Evolutionary conservation across 2,329 filamentous ascomycete species (phyloP).

Genomic region (Myrmaecium sp.): DNA sequence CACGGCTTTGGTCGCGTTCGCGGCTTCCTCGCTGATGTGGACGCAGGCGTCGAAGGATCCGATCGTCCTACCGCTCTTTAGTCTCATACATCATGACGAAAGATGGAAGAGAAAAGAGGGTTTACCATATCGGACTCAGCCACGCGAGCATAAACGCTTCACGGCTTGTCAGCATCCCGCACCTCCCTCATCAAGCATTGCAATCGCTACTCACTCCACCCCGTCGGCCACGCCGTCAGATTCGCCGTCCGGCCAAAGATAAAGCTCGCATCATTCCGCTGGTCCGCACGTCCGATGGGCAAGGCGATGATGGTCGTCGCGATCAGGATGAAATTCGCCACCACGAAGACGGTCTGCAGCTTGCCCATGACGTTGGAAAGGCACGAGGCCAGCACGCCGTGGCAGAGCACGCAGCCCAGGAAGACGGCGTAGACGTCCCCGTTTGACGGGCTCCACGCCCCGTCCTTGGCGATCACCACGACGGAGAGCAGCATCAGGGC

Average conservation of each 20-base stretch:
- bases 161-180: constrained; percentile 28
- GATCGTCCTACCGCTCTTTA: too few relatives aligned
- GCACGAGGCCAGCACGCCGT: constrained; percentile 36
- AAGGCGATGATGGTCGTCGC: constrained; percentile 33
- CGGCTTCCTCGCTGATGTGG: constrained; percentile 44
- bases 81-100: too few relatives aligned
- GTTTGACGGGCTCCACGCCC: constrained; percentile 37
- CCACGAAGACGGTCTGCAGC: constrained; percentile 39
- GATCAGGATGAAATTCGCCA: constrained; percentile 39
- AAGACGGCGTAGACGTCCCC: constrained; percentile 42
- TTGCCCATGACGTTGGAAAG: constrained; percentile 40
- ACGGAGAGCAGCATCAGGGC: constrained; percentile 42
- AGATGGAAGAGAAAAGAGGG: constrained; percentile 10
- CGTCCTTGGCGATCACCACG: constrained; percentile 39
- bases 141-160: constrained; percentile 45
- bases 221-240: constrained; percentile 33
- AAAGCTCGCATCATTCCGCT: constrained; percentile 19
- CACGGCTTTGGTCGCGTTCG: constrained; percentile 42
- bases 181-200: too few relatives aligned
- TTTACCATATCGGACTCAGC: constrained; percentile 46
- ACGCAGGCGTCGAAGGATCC: constrained; percentile 40
- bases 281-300: constrained; percentile 9
- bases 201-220: constrained; percentile 9
- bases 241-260: constrained; percentile 43
- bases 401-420: constrained; percentile 34